phyloP scores from a whole-genome alignment of 805 yeast species.

The Suhomyces emberorum region DNA sequence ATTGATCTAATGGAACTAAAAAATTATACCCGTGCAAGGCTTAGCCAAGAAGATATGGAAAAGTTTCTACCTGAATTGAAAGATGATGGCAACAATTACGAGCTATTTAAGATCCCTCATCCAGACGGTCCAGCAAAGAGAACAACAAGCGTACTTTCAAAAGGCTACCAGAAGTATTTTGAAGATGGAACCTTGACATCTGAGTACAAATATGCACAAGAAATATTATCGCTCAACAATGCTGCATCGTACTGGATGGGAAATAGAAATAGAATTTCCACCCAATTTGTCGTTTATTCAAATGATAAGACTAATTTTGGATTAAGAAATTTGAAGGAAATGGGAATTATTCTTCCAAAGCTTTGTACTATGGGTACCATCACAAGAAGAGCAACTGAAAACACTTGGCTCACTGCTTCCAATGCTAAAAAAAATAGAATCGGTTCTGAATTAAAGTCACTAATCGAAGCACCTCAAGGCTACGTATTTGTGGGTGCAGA shows the following conservation, averaged over 20 bases:
- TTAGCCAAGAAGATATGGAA: constrained; percentile 28
- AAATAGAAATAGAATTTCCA: constrained; percentile 75
- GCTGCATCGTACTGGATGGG: constrained; percentile 92
- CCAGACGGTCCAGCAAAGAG: constrained; percentile 75
- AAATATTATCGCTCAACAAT: constrained; percentile 74
- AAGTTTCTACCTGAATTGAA: constrained; percentile 20
- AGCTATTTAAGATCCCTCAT: constrained; percentile 77
- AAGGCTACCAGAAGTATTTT: constrained; percentile 65
- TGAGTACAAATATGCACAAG: constrained; percentile 65
- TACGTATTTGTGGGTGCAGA: constrained; percentile 96
- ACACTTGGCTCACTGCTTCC: constrained; percentile 96
- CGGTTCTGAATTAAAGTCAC: constrained; percentile 91
- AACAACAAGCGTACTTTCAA: constrained; percentile 75
- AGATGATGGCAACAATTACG: constrained; percentile 21
- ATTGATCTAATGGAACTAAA: constrained; percentile 30
- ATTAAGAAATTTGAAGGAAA: constrained; percentile 23
- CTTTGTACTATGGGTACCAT: constrained; percentile 94
- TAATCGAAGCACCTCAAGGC: constrained; percentile 82
- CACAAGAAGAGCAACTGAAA: constrained; percentile 94
- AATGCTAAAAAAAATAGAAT: constrained; percentile 82
- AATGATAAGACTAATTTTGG: constrained; percentile 26
- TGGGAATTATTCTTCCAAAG: constrained; percentile 81
- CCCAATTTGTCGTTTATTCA: constrained; percentile 78
- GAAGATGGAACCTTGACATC: constrained; percentile 75
- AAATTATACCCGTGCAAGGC: constrained; percentile 34